Percentiles rank a stretch among this genome's conserved stretches.
Conservation (phyloP, 192 early-diverging fungal species). For the Coemansia sp. region DNA sequence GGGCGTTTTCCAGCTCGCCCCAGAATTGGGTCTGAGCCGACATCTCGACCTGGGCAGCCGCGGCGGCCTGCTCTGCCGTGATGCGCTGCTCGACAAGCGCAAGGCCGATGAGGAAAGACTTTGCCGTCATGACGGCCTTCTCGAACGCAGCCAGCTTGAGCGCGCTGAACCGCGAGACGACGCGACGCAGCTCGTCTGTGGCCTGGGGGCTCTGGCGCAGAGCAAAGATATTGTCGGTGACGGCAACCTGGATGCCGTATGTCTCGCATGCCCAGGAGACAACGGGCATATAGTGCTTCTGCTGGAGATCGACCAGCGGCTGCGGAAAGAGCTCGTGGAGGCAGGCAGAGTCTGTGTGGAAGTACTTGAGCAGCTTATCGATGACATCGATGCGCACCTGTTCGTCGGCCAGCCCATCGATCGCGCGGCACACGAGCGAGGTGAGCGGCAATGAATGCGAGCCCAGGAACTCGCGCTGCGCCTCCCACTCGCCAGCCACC, state of each 20-base stretch:
- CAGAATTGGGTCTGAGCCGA: conserved; percentile 83
- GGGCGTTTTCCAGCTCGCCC: conserved; percentile 85
- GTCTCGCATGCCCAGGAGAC: conserved; percentile 67
- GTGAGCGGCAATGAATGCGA: conserved; percentile 89
- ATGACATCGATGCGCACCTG: conserved; percentile 65
- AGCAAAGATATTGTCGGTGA: conserved; percentile 68
- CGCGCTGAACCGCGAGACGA: conserved; percentile 59
- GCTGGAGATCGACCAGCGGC: conserved; percentile 74
- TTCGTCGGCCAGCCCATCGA: conserved; percentile 67
- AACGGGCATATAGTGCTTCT: conserved; percentile 74
- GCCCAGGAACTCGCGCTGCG: conserved; percentile 74
- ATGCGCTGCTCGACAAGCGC: conserved; percentile 78
- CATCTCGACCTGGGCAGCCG: conserved; percentile 81
- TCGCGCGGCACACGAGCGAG: conserved; percentile 79
- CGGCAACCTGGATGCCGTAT: conserved; percentile 67
- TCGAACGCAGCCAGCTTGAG: conserved; percentile 89
- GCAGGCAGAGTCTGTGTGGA: conserved; percentile 88
- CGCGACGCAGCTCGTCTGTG: conserved; percentile 55
- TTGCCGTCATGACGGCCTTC: conserved; percentile 75
- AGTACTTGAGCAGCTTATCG: conserved; percentile 71
- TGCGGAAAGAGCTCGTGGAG: conserved; percentile 78
- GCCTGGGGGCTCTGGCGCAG: conserved; percentile 65
- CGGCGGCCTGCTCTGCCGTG: conserved; percentile 70
- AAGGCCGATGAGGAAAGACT: conserved; percentile 87
- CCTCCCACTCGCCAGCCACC: conserved; percentile 92